Evolutionary conservation across 2,329 filamentous ascomycete species (phyloP), one percentile per base, ranked within the genome.

Genomic region (Trichoderma cornu-damae): DNA sequence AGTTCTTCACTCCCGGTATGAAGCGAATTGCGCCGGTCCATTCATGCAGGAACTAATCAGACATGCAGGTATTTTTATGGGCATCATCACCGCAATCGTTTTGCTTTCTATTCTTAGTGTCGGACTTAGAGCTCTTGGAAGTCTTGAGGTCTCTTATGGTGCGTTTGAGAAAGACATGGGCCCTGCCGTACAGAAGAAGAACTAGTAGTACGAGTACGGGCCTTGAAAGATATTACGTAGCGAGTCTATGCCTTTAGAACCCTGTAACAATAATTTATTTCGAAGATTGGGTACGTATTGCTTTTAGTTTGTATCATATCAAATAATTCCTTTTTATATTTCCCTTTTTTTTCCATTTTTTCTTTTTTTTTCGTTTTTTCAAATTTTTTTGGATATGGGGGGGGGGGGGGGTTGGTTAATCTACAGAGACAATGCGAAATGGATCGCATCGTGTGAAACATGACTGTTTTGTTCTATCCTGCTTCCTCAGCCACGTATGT

Each of bases 161-260:
- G 91, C 94, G 1, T 99, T 97, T 70, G 93, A 95, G 70, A 96
- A 96, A 79, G 93, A 96, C 65, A 96, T 90, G 79, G 90, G 91
- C 0, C 89, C 90, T n/a, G 79, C 85, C 35, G 88, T 88, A 30
- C 89, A 95, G 74, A 96, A 92, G 83, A 96, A 90, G 77, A 70
- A 73, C 61, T 65, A 73, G 63, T 70, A 68, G 65, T 63, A 18
- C 16, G n/a, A 38, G 22, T 22, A 30, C 43, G 37, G 16, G 40
- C 50, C 11, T 2, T 35, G 40, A n/a, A 47, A 37, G 42, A 46
- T 49, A 20, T 49, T n/a, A 12, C 46, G 37, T 34, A 51, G 35
- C 47, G 43, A 38, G 20, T 26, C 22, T 28, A 14, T 43, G 42
- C 12, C n/a, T 52, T 42, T 54, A 57, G 43, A 59, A 59, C 61